Percentiles rank a stretch among this genome's conserved stretches.
These are phyloP conservation scores for Lachnellula suecica DNA, from an alignment of 2,329 filamentous ascomycete species.

Conservation along the genomic window DNA sequence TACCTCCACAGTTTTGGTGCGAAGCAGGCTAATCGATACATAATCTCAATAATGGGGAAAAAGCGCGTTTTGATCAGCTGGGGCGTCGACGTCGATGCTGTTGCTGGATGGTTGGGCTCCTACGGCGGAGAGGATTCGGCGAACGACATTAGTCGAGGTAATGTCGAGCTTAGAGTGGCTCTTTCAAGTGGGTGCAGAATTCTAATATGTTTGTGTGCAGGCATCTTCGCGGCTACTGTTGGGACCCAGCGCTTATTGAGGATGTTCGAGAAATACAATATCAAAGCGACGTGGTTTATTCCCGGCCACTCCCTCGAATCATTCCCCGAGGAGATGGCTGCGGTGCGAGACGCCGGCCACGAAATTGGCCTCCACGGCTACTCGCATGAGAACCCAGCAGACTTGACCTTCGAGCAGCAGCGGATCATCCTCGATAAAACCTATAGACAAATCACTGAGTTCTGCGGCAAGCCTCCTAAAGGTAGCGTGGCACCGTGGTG, in stretches of 20 bases:
- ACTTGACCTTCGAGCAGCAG: slow-evolving; percentile 44
- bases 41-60: not conserved
- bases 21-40: not conserved
- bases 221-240: slow-evolving; percentile 26
- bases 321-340: slow-evolving; percentile 24
- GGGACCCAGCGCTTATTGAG: slow-evolving; percentile 34
- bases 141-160: too few relatives aligned
- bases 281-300: slow-evolving; percentile 42
- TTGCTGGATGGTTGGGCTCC: too few relatives aligned
- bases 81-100: slow-evolving; percentile 42
- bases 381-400: slow-evolving; percentile 37
- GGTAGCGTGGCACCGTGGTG: slow-evolving; percentile 48
- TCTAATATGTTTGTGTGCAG: too few relatives aligned
- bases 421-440: slow-evolving; percentile 39
- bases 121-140: too few relatives aligned
- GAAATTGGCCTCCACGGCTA: slow-evolving; percentile 42
- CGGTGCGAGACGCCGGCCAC: slow-evolving; percentile 41
- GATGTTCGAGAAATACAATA: slow-evolving; percentile 40
- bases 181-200: too few relatives aligned
- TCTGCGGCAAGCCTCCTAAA: slow-evolving; percentile 42
- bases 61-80: slow-evolving; percentile 40
- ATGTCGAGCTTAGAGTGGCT: too few relatives aligned
- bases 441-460: not conserved
- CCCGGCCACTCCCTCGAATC: slow-evolving; percentile 35
- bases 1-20: not conserved